Evolutionary conservation across 441 rosid species (phyloP).

Genomic region (Cnidoscolus chayamansa): DNA sequence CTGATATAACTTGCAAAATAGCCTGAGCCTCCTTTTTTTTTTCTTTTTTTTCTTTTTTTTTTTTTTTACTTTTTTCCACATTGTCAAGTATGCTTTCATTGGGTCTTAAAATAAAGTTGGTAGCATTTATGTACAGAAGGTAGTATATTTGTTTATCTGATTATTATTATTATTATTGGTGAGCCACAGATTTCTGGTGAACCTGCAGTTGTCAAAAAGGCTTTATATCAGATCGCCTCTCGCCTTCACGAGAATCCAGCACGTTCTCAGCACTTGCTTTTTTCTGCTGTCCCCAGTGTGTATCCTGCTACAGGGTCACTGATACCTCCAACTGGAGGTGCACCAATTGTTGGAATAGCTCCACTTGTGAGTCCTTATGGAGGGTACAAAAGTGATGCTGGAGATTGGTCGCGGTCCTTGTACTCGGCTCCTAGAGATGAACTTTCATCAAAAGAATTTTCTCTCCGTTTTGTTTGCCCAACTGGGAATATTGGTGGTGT

Average conservation of each 20-base stretch:
- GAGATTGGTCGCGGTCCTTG: slow-evolving; percentile 78
- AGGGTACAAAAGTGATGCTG: slow-evolving; percentile 71
- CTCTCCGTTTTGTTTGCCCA: slow-evolving; percentile 75
- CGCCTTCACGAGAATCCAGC: slow-evolving; percentile 94
- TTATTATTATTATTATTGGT: neutral
- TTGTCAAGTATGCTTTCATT: neutral
- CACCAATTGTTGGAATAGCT: slow-evolving; percentile 69
- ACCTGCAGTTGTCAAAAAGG: slow-evolving; percentile 72
- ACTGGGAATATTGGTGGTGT: slow-evolving; percentile 75
- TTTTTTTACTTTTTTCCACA: neutral
- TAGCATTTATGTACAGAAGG: neutral
- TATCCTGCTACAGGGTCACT: slow-evolving; percentile 54
- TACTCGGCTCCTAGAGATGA: slow-evolving; percentile 88
- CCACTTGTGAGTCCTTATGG: slow-evolving; percentile 73
- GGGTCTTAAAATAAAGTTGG: neutral
- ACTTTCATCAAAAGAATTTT: slow-evolving; percentile 63
- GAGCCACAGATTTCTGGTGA: slow-evolving; percentile 76
- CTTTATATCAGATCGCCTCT: slow-evolving; percentile 71
- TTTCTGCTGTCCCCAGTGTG: slow-evolving; percentile 50
- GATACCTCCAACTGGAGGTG: slow-evolving; percentile 48
- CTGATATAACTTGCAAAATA: neutral
- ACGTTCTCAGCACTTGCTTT: slow-evolving; percentile 73
- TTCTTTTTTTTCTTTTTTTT: neutral
- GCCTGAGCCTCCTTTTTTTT: neutral
- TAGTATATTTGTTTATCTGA: neutral